Base-by-base conservation (phyloP, 441 rosid species). In the Bruguiera hainesii region DNA sequence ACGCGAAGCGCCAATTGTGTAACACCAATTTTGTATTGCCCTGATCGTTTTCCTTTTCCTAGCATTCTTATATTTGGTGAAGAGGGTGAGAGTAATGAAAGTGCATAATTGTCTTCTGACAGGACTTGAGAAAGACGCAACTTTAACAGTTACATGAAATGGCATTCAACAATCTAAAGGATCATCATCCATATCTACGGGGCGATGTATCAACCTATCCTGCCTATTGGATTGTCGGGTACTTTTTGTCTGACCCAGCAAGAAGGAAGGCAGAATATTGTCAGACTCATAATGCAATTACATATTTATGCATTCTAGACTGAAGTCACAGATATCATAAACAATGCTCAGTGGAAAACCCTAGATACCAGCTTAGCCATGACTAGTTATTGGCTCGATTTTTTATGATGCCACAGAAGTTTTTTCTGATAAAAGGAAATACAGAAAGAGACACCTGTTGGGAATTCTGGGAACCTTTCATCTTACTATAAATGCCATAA, bases 21-120 rank as follows among this genome's bases (percentile, higher is more conserved):
- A 59, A 28, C 23, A 51, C 56, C 67, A 76, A 68, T 64, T 73
- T 79, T 73, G 75, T 60, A 56, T 10, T 70, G 60, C 23, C 57
- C 19, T 3, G 70, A 26, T 69, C 46, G 35, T 58, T n/a, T 39
- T 64, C 20, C 11, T 28, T 28, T 21, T 5, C 33, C 20, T 18
- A 21, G 56, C 52, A n/a, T 50, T 20, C n/a, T n/a, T 13, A 15
- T 29, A 19, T 23, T 55, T 56, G 16, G 9, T n/a, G 48, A 42
- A 11, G 18, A 42, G 1, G 48, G 3, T 42, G 15, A 42, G 15
- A 35, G 3, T 42, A 11, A 42, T 42, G 48, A 42, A 42, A 42
- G 48, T 42, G 48, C 48, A 42, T 42, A 42, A 13, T 42, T 42
- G 48, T 42, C 18, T 53, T 53, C 58, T 26, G 58, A 53, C 23